These are phyloP conservation scores for Neurospora sp. DNA, from an alignment of 495 filamentous ascomycete genomes.

Conservation along the genomic window DNA sequence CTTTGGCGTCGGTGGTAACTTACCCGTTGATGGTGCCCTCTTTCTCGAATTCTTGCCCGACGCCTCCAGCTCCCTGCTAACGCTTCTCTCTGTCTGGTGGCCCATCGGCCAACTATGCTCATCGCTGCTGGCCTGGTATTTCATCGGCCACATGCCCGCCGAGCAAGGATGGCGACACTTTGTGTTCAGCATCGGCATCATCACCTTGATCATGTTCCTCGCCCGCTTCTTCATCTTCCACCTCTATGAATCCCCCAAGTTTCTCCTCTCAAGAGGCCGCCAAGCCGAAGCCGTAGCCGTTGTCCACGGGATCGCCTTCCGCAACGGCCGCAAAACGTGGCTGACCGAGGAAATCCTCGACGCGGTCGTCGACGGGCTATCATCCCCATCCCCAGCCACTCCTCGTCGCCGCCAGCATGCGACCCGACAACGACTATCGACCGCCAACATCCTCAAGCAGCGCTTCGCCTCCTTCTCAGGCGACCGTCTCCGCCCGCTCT, in stretches of 20 bases:
- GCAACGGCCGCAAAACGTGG: slow-evolving; percentile 55
- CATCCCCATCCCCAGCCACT: slow-evolving; percentile 11
- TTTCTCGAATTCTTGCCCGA: slow-evolving; percentile 77
- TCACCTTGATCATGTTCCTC: slow-evolving; percentile 63
- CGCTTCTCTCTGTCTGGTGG: slow-evolving; percentile 72
- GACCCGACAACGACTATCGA: slow-evolving; percentile 10
- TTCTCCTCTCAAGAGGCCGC: slow-evolving; percentile 60
- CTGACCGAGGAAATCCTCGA: slow-evolving; percentile 50
- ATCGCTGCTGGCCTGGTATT: slow-evolving; percentile 66
- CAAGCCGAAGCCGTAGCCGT: slow-evolving; percentile 66
- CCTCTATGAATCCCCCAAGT: slow-evolving; percentile 78
- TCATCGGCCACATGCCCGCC: slow-evolving; percentile 59
- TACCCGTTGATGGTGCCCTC: slow-evolving; percentile 69
- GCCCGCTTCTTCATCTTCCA: slow-evolving; percentile 73
- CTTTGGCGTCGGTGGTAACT: slow-evolving; percentile 54
- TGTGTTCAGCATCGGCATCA: slow-evolving; percentile 56
- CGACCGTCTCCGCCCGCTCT: slow-evolving; percentile 36
- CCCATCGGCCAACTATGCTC: slow-evolving; percentile 63
- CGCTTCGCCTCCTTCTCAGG: slow-evolving; percentile 33
- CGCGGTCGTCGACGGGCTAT: slow-evolving; percentile 32
- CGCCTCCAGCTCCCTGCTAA: slow-evolving; percentile 64
- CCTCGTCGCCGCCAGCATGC: slow-evolving; percentile 2
- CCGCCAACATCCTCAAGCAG: slow-evolving; percentile 25
- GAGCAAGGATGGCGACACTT: slow-evolving; percentile 73
- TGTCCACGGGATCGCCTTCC: slow-evolving; percentile 61